These are phyloP conservation scores for Calycina herbarum DNA, from an alignment of 2,329 filamentous ascomycete genomes.

Conservation along the genomic window DNA sequence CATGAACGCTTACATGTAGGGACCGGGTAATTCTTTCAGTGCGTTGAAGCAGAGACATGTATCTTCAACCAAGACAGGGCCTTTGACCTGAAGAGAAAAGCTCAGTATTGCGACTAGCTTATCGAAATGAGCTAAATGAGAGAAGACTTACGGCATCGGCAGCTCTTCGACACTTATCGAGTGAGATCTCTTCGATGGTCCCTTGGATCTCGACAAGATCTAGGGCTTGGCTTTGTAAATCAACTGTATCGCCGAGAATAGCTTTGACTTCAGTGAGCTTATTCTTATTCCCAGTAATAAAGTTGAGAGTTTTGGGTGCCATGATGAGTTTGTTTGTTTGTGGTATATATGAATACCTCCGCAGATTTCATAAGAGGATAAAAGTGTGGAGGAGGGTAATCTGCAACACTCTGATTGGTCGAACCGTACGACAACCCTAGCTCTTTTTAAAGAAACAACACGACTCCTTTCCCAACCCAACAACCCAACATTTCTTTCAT, in stretches of 20 bases:
- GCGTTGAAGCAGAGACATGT: constrained; percentile 93
- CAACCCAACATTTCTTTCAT: neutral
- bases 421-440: neutral
- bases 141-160: constrained; percentile 65
- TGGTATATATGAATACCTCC: no score
- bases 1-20: constrained; percentile 73
- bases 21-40: constrained; percentile 85
- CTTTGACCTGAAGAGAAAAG: constrained; percentile 59
- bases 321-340: constrained; percentile 19
- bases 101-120: constrained; percentile 8
- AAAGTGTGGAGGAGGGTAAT: neutral
- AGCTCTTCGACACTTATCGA: constrained; percentile 81
- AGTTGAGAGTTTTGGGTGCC: constrained; percentile 62
- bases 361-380: no score
- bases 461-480: neutral
- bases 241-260: constrained; percentile 73
- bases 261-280: constrained; percentile 88
- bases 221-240: constrained; percentile 70
- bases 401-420: neutral
- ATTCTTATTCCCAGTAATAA: constrained; percentile 95
- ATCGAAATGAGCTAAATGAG: neutral
- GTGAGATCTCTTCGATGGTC: constrained; percentile 85
- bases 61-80: constrained; percentile 92
- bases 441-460: neutral
- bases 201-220: constrained; percentile 92